Base-by-base conservation (phyloP, 352 stramenopile genomes). In the Blastocystis hominis region DNA sequence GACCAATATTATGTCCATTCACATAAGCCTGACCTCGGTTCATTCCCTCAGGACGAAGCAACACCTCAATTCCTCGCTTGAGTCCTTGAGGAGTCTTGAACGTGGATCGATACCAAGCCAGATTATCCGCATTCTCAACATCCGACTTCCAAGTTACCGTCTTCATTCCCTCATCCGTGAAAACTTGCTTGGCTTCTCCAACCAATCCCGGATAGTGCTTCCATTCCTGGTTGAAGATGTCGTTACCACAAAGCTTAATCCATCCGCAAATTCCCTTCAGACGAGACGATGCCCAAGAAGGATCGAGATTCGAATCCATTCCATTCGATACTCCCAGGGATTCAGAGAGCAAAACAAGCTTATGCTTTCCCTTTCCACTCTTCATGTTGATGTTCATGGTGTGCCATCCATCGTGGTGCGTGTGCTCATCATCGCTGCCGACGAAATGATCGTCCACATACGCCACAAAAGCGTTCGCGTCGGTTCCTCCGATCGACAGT, bases 1-100 rank as follows among this genome's bases (percentile, higher is more conserved):
- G 56, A 76, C 66, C 66, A 64, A 76, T 76, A 70, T 76, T 64
- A 42, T 76, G 38, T 42, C 66, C 66, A 76, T 76, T 76, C 38
- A 76, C 47, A 76, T 76, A 76, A 76, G 66, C 47, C 9, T 76
- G 66, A 76, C 66, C 66, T 50, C 66, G 38, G 34, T 66, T 76
- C 38, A 76, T 50, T 66, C 66, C 66, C 42, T 66, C 47, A 64
- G 66, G 66, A 64, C 47, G 66, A 64, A 76, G 47, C 3, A 76
- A 42, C 9, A 76, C 34, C 47, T 76, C n/a, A 72, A 76, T 24
- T 6, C 42, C 42, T 50, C 66, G 38, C 34, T 76, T 76, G 5
- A 76, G 40, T 6, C 47, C 66, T 76, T 62, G 20, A 62, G 66
- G 66, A 76, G 66, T 76, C 38, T 76, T 64, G 9, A 76, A 76